Evolutionary conservation across 225 moss, liverwort and hornwort species (phyloP).

Genomic region (Sphagnum tenellum): DNA sequence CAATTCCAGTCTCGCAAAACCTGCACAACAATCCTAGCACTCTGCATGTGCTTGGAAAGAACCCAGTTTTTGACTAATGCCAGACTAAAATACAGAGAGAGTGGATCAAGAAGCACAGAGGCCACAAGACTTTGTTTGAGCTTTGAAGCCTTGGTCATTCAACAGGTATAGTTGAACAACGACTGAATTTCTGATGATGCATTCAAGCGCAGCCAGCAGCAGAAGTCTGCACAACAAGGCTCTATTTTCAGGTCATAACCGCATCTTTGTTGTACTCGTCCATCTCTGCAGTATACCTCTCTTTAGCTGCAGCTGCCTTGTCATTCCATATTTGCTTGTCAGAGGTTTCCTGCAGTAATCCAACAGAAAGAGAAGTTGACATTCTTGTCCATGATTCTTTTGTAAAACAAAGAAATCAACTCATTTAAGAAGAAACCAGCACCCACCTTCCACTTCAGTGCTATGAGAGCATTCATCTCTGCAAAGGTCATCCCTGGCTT

Average conservation of each 20-base stretch:
- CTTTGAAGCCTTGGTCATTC: neutral
- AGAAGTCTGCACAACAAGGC: neutral
- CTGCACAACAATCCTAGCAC: too few species aligned
- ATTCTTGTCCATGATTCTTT: conserved; percentile 1
- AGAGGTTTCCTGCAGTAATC: conserved; percentile 24
- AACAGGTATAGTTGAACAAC: conserved; percentile 5
- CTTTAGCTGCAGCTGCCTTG: conserved; percentile 37
- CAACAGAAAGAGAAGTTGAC: neutral
- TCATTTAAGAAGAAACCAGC: neutral
- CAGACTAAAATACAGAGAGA: too few species aligned
- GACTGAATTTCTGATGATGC: neutral
- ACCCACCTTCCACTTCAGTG: conserved; percentile 50
- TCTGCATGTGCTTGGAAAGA: too few species aligned
- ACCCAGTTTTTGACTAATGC: too few species aligned
- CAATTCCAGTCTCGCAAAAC: too few species aligned
- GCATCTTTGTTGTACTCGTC: conserved; percentile 38
- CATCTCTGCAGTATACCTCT: conserved; percentile 39
- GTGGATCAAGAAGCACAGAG: too few species aligned
- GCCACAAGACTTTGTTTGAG: too few species aligned
- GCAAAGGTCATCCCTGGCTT: conserved; percentile 36
- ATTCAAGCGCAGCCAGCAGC: too few species aligned
- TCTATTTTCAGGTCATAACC: conserved; percentile 20
- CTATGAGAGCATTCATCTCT: conserved; percentile 33
- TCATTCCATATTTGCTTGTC: conserved; percentile 48
- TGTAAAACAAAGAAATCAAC: neutral